Base-by-base conservation (phyloP, 352 stramenopile species). In the Globisporangium parvum region DNA sequence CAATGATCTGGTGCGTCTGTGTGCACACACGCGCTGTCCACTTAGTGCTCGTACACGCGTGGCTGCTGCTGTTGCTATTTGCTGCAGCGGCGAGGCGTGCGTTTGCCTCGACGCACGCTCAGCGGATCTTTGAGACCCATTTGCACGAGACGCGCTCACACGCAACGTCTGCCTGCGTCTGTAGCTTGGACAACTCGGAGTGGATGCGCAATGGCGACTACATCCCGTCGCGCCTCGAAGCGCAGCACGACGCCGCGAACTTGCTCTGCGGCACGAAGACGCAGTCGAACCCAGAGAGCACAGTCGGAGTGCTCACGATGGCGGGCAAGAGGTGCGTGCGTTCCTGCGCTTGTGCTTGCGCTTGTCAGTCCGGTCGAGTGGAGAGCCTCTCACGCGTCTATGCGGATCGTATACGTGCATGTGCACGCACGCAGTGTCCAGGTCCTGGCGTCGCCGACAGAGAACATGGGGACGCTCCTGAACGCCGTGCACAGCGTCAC, bases 191-290 rank as follows among this genome's bases (percentile, higher is more conserved):
- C 75, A 98, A 97, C 70, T 98, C 93, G 60, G 94, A 99, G 73
- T 98, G 88, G 82, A 98, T 98, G 96, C 90, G 97, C 45, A 99
- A 99, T 76, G 97, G 97, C 44, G 97, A 99, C 76, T 99, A 99
- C 84, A 91, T 98, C 63, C 97, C 97, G 47, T 98, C 95, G 51
- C 93, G 97, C 53, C 78, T 99, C 51, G 96, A 99, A 65, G 96
- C 96, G 6, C 97, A 99, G 70, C 87, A 98, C 65, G 97, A 99
- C 75, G 97, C 97, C 6, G 96, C 96, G 33, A 99, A 99, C 66
- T 67, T 99, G 45, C 75, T 99, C 26, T 98, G 96, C 54, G 95
- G 92, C 18, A 91, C 91, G 59, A 99, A 99, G 72, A 99, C 94
- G 35, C 88, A 99, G 67, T 88, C 84, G 35, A 99, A 99, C 73